Conservation (phyloP, 2,329 filamentous ascomycete species). For the Didymella pinodella region DNA sequence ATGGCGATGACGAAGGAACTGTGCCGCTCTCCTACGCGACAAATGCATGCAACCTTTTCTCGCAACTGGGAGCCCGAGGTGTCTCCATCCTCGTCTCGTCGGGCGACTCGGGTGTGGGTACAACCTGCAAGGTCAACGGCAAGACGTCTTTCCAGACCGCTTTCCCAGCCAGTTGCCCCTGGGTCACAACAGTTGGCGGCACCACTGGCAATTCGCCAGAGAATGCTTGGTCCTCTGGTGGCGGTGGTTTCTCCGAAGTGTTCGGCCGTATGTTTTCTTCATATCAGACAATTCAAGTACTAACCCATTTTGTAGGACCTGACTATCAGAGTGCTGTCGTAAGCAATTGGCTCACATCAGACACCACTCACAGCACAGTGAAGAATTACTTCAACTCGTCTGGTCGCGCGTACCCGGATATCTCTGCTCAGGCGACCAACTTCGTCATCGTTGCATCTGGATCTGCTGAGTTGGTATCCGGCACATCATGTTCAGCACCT, state of each 20-base stretch:
- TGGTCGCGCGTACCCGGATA: constrained; percentile 60
- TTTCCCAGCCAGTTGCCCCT: constrained; percentile 62
- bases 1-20: constrained; percentile 70
- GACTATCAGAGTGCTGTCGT: constrained; percentile 55
- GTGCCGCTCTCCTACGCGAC: constrained; percentile 66
- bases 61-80: constrained; percentile 68
- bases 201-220: constrained; percentile 36
- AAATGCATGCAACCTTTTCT: constrained; percentile 67
- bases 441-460: constrained; percentile 38
- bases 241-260: constrained; percentile 30
- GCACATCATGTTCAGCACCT: constrained; percentile 34
- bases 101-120: constrained; percentile 64
- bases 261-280: constrained; percentile 16
- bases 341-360: constrained; percentile 53
- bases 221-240: constrained; percentile 22
- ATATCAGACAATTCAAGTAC: too few relatives aligned
- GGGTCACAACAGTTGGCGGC: constrained; percentile 59
- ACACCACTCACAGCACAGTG: constrained; percentile 48
- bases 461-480: constrained; percentile 23
- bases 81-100: constrained; percentile 65
- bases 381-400: constrained; percentile 29
- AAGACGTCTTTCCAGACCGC: constrained; percentile 57
- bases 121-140: constrained; percentile 49
- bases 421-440: constrained; percentile 56
- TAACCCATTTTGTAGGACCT: constrained; percentile 17